Evolutionary conservation across 768 basidiomycete species (phyloP).

Genomic region (Xerocomellus intermedius): DNA sequence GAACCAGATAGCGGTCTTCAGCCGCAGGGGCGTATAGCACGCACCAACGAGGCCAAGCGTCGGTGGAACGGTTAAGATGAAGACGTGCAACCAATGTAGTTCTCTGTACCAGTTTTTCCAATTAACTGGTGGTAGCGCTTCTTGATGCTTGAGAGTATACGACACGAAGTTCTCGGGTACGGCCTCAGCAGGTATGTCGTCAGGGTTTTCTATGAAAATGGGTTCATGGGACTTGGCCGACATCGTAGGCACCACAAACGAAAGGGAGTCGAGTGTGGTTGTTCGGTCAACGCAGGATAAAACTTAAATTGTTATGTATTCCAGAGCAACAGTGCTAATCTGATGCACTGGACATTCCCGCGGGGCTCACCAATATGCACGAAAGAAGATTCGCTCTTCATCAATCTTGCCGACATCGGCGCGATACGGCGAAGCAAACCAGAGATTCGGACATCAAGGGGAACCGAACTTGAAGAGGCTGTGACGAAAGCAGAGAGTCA

Average conservation of each 20-base stretch:
- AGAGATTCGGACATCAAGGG: not conserved
- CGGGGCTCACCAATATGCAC: not conserved
- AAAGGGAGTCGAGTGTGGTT: not conserved
- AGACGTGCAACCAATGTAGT: constrained; percentile 8
- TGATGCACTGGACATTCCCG: not conserved
- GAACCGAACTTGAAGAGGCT: not conserved
- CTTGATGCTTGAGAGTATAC: constrained; percentile 7
- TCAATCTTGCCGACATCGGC: not conserved
- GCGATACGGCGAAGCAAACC: not conserved
- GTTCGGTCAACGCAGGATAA: not conserved
- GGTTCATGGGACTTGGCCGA: not conserved
- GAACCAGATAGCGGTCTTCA: constrained; percentile 1
- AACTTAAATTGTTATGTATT: not conserved
- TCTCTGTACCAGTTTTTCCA: constrained; percentile 15
- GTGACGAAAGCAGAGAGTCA: not conserved
- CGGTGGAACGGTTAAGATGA: constrained; percentile 5
- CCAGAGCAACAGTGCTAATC: not conserved
- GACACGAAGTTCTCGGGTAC: constrained; percentile 12
- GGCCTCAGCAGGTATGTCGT: constrained; percentile 2
- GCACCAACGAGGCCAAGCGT: constrained; percentile 1
- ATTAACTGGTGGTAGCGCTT: constrained; percentile 7
- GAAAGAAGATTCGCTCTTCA: not conserved
- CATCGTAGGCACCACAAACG: not conserved
- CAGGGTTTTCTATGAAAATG: constrained; percentile 1
- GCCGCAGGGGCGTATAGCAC: constrained; percentile 1